Base-by-base conservation (phyloP, 306 rosid species). In the Casuarina cunninghamiana region DNA sequence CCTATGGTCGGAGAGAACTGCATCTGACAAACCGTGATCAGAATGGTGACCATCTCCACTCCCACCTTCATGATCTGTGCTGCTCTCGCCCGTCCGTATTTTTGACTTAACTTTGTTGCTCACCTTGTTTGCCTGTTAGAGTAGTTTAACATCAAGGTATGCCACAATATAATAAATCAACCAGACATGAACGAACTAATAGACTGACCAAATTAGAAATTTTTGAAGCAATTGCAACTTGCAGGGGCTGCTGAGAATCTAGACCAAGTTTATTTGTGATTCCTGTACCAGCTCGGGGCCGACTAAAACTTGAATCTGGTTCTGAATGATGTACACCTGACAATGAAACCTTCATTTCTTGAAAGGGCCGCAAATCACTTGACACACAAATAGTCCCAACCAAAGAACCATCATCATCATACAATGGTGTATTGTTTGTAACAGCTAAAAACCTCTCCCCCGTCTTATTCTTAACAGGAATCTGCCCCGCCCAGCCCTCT, bases 401-500 rank as follows among this genome's bases (percentile, higher is more conserved):
- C 71, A 96, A 90, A 50, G 84, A 70, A 49, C 88, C 92, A 77
- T 91, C 94, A 72, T 91, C 92, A 54, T 91, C 97, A 75, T 96
- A 90, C 80, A 96, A 93, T 2, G 99, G 98, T 9, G 98, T 86
- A 82, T 85, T 82, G 17, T 90, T 87, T n/a, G 83, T 88, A 54
- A 86, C 74, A 37, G 82, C 90, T 12, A 84, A 13, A 82, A 96
- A 86, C 46, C 81, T 86, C 26, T 91, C 96, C 75, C 99, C 97
- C 79, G 11, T 76, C 80, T 89, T 96, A 75, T 86, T 88, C 90
- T 86, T 96, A 32, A 87, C 88, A 3, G 96, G 96, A 75, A 96
- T 93, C 79, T 86, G 96, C 75, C 99, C 99, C 0, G 89, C 87
- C 99, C 99, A 96, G 76, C 81, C 90, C 86, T 96, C 96, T 62